Conservation (phyloP, 2,329 filamentous ascomycete species). For the Cadophora gregata region DNA sequence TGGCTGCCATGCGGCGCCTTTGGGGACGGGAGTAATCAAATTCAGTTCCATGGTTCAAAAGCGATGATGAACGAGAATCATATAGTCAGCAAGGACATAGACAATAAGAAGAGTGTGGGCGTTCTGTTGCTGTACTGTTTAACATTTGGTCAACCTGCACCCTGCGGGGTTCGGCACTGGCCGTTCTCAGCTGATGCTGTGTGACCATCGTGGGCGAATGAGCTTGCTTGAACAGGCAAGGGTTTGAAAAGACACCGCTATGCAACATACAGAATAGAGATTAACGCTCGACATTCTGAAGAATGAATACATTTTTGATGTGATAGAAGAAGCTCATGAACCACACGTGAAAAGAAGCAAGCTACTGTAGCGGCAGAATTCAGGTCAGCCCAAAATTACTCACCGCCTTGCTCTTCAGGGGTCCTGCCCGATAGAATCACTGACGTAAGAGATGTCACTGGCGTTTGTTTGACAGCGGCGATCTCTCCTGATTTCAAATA, state of each 20-base stretch:
- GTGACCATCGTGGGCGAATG: constrained; percentile 5
- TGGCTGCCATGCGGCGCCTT: constrained; percentile 12
- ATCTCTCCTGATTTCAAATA: background rate
- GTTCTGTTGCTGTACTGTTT: background rate
- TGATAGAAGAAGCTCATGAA: background rate
- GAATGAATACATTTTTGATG: background rate
- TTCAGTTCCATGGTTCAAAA: constrained; percentile 17
- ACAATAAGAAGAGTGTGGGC: background rate
- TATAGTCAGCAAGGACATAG: background rate
- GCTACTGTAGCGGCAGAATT: background rate
- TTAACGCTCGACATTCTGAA: background rate
- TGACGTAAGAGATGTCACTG: constrained; percentile 24
- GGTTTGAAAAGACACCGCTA: background rate
- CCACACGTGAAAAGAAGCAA: too few relatives aligned
- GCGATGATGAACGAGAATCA: background rate
- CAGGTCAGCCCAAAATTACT: background rate
- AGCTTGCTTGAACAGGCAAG: too few relatives aligned
- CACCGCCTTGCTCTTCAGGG: constrained; percentile 10
- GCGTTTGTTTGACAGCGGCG: constrained; percentile 14
- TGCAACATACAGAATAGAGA: background rate
- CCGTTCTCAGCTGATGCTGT: constrained; percentile 14
- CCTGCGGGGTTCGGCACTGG: background rate
- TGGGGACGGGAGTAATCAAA: constrained; percentile 16
- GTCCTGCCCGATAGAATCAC: constrained; percentile 2
- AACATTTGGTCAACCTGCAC: background rate